Evolutionary conservation across 2,329 filamentous ascomycete species (phyloP).

Genomic region (Fusarium sp.): DNA sequence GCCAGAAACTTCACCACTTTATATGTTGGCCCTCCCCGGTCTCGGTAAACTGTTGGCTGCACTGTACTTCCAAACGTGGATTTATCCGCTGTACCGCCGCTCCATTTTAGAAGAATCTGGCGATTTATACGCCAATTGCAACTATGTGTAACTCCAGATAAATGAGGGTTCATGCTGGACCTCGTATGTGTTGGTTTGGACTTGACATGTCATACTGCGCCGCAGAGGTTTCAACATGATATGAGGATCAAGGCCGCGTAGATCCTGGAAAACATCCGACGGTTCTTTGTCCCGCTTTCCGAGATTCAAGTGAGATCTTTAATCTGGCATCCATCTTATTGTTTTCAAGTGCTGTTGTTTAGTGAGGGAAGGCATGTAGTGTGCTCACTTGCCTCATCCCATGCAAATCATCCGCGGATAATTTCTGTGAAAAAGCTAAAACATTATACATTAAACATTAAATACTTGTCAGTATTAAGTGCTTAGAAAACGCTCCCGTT

Average conservation of each 20-base stretch:
- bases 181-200: neutral
- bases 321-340: neutral
- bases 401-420: too few species aligned
- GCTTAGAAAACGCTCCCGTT: too few species aligned
- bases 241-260: neutral
- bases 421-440: too few species aligned
- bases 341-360: neutral
- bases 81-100: slow-evolving; percentile 2
- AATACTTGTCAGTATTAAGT: too few species aligned
- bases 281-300: neutral
- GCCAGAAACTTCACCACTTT: slow-evolving; percentile 1
- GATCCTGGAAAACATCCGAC: neutral
- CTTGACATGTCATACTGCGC: slow-evolving; percentile 1
- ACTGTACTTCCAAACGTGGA: slow-evolving; percentile 14
- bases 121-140: neutral
- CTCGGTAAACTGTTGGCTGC: slow-evolving; percentile 2
- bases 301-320: neutral
- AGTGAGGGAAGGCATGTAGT: too few species aligned
- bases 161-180: neutral
- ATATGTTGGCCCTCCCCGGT: slow-evolving; percentile 12
- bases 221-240: neutral
- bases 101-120: neutral
- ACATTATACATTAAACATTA: too few species aligned
- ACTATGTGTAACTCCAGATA: fast-evolving
- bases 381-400: too few species aligned